These are phyloP conservation scores for Kwoniella heveanensis DNA, from an alignment of 768 basidiomycete species.

Conservation along the genomic window DNA sequence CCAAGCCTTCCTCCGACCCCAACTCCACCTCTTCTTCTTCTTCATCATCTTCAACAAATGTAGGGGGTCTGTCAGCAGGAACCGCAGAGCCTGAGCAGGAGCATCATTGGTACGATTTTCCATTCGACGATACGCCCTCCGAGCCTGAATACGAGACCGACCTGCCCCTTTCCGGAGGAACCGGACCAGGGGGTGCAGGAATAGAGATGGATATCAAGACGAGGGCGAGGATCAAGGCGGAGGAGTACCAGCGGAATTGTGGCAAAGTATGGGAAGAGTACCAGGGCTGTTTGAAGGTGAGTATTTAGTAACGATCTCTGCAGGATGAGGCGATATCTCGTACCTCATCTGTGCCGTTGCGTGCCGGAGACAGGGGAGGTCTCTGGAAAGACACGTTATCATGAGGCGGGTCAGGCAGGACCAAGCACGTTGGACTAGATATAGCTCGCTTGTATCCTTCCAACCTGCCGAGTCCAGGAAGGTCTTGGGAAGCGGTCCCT, in stretches of 20 bases:
- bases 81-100: not conserved
- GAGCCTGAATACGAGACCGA: conserved; percentile 15
- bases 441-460: too few species aligned
- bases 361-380: too few species aligned
- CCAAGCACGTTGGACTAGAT: too few species aligned
- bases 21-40: not conserved
- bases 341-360: too few species aligned
- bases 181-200: not conserved
- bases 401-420: too few species aligned
- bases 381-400: too few species aligned
- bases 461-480: too few species aligned
- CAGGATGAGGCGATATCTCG: too few species aligned
- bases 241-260: conserved; percentile 83
- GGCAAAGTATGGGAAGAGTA: conserved; percentile 81
- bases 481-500: too few species aligned
- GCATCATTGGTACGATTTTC: conserved; percentile 14
- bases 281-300: conserved; percentile 77
- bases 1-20: not conserved
- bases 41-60: not conserved
- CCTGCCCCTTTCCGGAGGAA: not conserved
- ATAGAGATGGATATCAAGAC: conserved; percentile 59
- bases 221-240: conserved; percentile 68
- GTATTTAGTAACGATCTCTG: too few species aligned
- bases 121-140: conserved; percentile 3
- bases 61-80: not conserved